Percentiles rank a stretch among this genome's conserved stretches.
Conservation (phyloP, 2,329 filamentous ascomycete species). For the Zalaria sp. region DNA sequence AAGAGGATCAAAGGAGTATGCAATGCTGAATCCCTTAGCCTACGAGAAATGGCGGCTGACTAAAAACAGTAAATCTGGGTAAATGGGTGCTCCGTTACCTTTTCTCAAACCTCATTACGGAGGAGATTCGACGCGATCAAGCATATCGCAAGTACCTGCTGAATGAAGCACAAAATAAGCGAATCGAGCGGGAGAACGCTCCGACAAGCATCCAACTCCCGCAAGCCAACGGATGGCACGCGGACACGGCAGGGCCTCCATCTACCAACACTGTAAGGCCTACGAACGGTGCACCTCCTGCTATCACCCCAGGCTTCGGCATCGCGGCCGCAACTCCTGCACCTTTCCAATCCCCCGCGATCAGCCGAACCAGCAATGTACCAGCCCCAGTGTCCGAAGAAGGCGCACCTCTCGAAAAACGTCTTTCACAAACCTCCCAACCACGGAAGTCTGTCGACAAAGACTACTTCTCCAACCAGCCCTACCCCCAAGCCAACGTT, state of each 20-base stretch:
- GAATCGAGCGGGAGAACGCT: slow-evolving; percentile 40
- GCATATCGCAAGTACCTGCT: slow-evolving; percentile 56
- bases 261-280: slow-evolving; percentile 42
- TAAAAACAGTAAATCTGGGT: slow-evolving; percentile 67
- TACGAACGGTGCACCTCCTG: slow-evolving; percentile 43
- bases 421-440: slow-evolving; percentile 34
- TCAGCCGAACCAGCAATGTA: slow-evolving; percentile 18
- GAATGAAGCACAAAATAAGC: slow-evolving; percentile 43
- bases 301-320: slow-evolving; percentile 60
- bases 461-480: slow-evolving; percentile 62
- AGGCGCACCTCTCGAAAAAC: slow-evolving; percentile 35
- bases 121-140: slow-evolving; percentile 75
- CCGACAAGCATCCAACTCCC: slow-evolving; percentile 49
- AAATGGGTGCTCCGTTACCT: slow-evolving; percentile 93
- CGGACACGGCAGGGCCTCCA: slow-evolving; percentile 23
- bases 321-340: slow-evolving; percentile 46
- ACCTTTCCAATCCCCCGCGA: slow-evolving; percentile 21
- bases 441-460: slow-evolving; percentile 43
- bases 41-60: slow-evolving; percentile 7
- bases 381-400: slow-evolving; percentile 26
- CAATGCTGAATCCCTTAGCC: slow-evolving; percentile 3
- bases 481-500: slow-evolving; percentile 10
- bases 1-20: slow-evolving; percentile 86
- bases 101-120: slow-evolving; percentile 77
- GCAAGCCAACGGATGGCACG: slow-evolving; percentile 32